A percentile compares a stretch with the other conserved stretches of the same genome.
These are phyloP conservation scores for Auricularia cornea DNA, from an alignment of 768 basidiomycete genomes.

Conservation along the genomic window DNA sequence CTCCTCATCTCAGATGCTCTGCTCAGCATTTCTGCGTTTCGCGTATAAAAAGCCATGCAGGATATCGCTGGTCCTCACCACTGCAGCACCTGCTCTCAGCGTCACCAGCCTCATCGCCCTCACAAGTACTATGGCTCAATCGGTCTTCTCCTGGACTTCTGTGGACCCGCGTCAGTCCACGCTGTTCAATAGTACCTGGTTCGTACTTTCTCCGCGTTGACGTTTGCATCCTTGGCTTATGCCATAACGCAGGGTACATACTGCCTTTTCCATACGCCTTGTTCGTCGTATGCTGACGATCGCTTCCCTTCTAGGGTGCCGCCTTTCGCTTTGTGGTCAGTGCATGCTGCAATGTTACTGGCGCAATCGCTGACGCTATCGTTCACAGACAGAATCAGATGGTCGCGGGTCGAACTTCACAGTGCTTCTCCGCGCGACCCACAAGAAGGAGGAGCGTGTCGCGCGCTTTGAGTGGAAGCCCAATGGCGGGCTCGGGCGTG, in stretches of 20 bases:
- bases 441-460: conserved; percentile 72
- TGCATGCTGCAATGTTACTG: background rate
- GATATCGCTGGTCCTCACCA: background rate
- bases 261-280: background rate
- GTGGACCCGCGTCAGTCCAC: conserved; percentile 77
- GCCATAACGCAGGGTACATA: background rate
- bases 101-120: conserved; percentile 1
- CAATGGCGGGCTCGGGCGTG: conserved; percentile 75
- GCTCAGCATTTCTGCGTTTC: background rate
- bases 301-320: background rate
- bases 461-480: conserved; percentile 83
- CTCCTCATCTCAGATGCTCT: conserved; percentile 5
- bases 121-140: conserved; percentile 1
- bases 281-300: background rate
- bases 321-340: background rate
- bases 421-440: conserved; percentile 55
- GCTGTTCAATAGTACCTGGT: conserved; percentile 60
- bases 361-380: background rate
- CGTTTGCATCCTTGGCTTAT: background rate
- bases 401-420: conserved; percentile 63
- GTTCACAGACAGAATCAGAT: conserved; percentile 51
- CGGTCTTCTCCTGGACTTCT: conserved; percentile 76
- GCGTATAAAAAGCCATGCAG: conserved; percentile 1
- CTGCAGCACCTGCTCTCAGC: conserved; percentile 3
- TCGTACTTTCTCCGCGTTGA: background rate